Conservation (phyloP, 164 flowering plant genomes). For the Cinnamomum micranthum region DNA sequence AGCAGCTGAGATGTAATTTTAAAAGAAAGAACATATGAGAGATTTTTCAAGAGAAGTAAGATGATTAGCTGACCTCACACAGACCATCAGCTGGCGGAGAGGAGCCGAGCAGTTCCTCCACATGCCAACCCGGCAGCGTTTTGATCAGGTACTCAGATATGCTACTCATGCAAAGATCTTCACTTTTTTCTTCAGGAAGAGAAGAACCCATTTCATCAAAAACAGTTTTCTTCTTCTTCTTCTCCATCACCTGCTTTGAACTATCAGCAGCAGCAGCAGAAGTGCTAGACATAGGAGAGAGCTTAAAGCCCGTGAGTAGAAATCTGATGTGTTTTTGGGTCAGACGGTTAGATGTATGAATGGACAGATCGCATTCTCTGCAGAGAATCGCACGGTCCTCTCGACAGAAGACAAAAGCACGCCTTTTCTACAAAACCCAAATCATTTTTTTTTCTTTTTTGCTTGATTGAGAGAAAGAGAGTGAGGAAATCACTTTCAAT, state of each 20-base stretch:
- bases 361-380: constrained; percentile 73
- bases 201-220: background rate
- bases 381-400: constrained; percentile 89
- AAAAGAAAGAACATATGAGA: too few species aligned
- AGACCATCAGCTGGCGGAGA: constrained; percentile 30
- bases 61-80: constrained; percentile 51
- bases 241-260: background rate
- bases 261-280: background rate
- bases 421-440: constrained; percentile 42
- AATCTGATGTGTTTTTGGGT: constrained; percentile 73
- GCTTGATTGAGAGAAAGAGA: too few species aligned
- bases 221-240: background rate
- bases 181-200: background rate
- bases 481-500: too few species aligned
- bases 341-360: constrained; percentile 69
- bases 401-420: constrained; percentile 84
- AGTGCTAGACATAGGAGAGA: constrained; percentile 25
- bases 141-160: constrained; percentile 87
- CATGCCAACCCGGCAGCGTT: constrained; percentile 88
- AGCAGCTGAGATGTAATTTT: background rate
- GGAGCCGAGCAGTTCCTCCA: constrained; percentile 73
- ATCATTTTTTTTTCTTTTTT: too few species aligned
- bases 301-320: constrained; percentile 79
- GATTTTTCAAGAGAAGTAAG: too few species aligned
- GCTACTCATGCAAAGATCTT: constrained; percentile 42